Evolutionary conservation across 208 protist genomes (phyloP), one percentile per base, ranked within the genome.

Genomic region (Acanthamoeba lugdunensis): DNA sequence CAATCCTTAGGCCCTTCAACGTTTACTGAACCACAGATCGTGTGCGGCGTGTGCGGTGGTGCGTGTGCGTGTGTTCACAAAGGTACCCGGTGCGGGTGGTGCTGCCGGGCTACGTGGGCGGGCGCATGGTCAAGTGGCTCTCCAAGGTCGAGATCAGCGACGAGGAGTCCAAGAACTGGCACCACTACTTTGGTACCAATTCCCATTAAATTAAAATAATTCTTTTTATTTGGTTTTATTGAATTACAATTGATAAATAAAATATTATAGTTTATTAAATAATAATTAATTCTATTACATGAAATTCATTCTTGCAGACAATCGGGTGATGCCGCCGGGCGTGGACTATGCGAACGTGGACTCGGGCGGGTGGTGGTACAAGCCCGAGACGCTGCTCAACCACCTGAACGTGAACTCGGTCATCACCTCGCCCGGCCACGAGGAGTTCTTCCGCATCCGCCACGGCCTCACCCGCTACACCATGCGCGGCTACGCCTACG

Each of bases 81-180:
- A 79, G 30, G 18, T 94, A 94, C 25, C 89, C 48, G 48, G n/a
- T 90, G 23, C 65, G 54, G 21, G 50, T 56, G 11, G 33, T 77
- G 48, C 65, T 90, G 18, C 52, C 56, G 52, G 56, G 54, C 48
- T 93, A 90, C 91, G 95, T 61, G 6, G 88, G 88, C 54, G 88
- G 48, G 4, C n/a, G 88, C 11, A 94, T 97, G 97, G 95, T 98
- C 14, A 92, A 95, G 61, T 93, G 93, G 25, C 95, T 98, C 28
- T 89, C 88, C 21, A 95, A 52, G 90, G 94, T 23, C 87, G 96
- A 48, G 97, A 96, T 96, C 96, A 98, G 94, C 96, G 96, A 11
- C 84, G 95, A 97, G 30, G 97, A 97, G 75, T 97, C 97, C 95
- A 97, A 97, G 85, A 96, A 95, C 91, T 75, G 41, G 54, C 28